Conservation (phyloP, 768 basidiomycete genomes). For the Trametes cinnabarina region DNA sequence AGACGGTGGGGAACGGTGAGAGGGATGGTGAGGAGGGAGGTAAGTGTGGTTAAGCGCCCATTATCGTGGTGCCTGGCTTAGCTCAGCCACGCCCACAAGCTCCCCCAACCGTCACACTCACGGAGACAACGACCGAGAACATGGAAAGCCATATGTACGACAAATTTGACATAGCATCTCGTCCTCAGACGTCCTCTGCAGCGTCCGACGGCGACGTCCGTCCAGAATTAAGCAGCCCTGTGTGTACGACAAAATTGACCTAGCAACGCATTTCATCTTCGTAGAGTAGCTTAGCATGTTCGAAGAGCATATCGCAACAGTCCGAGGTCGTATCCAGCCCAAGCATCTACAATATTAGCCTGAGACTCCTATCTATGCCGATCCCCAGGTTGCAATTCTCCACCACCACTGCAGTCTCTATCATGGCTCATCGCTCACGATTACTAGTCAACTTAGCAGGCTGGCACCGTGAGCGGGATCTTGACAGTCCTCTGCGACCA, state of each 20-base stretch:
- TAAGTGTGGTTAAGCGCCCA: background rate
- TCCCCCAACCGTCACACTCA: background rate
- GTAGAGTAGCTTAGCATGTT: background rate
- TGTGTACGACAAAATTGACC: no score
- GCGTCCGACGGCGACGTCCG: no score
- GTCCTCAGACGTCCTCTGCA: no score
- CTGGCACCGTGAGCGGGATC: slow-evolving; percentile 83
- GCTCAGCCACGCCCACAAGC: background rate
- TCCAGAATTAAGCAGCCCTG: no score
- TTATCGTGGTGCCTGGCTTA: background rate
- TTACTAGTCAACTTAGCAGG: slow-evolving; percentile 48
- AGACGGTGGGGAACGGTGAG: background rate
- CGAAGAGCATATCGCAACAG: background rate
- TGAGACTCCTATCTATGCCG: background rate
- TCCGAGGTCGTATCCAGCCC: background rate
- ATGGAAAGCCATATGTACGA: no score
- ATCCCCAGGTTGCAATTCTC: no score
- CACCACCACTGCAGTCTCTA: no score
- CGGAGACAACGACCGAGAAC: background rate
- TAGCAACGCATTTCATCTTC: no score
- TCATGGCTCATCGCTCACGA: background rate
- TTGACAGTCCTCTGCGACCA: slow-evolving; percentile 61
- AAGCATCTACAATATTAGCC: background rate
- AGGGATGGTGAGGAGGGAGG: background rate
- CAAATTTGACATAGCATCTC: no score